Conservation (phyloP, 2,329 filamentous ascomycete species). For the Paecilomyces formosus region DNA sequence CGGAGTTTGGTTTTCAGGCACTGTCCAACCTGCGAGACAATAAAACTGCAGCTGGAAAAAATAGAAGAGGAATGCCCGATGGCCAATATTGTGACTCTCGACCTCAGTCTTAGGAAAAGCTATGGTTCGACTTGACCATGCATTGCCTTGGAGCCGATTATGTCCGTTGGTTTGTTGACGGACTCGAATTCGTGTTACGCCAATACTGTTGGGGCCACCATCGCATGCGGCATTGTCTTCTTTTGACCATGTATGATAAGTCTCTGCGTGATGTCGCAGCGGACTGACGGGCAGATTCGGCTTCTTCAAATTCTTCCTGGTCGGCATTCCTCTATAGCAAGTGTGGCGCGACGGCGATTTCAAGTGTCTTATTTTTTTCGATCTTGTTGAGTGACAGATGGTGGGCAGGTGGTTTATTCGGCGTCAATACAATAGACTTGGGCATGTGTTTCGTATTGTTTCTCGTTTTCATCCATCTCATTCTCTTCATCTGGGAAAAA, state of each 20-base stretch:
- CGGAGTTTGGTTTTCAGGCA: constrained; percentile 42
- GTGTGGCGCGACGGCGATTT: constrained; percentile 23
- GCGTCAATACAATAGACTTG: constrained; percentile 37
- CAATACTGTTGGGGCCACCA: no score
- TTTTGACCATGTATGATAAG: no score
- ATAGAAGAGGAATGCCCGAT: constrained; percentile 50
- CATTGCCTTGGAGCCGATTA: constrained; percentile 70
- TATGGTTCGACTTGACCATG: constrained; percentile 63
- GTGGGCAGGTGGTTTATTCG: constrained; percentile 30
- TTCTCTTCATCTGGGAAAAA: constrained; percentile 17
- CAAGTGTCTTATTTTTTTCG: constrained; percentile 15
- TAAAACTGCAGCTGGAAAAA: constrained; percentile 35
- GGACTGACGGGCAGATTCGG: background rate
- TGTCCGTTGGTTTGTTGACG: constrained; percentile 52
- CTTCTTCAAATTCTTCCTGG: background rate
- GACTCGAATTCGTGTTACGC: constrained; percentile 53
- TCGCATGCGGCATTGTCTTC: no score
- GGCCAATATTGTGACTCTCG: constrained; percentile 62
- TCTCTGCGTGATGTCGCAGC: no score
- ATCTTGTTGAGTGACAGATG: constrained; percentile 26
- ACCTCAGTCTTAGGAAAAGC: constrained; percentile 58
- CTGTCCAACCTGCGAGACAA: constrained; percentile 49
- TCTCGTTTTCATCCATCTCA: constrained; percentile 8
- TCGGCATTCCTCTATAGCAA: constrained; percentile 8
- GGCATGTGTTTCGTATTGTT: constrained; percentile 23